Evolutionary conservation across 2,329 filamentous ascomycete species (phyloP), one percentile per base, ranked within the genome.

Genomic region (Periconia sp.): DNA sequence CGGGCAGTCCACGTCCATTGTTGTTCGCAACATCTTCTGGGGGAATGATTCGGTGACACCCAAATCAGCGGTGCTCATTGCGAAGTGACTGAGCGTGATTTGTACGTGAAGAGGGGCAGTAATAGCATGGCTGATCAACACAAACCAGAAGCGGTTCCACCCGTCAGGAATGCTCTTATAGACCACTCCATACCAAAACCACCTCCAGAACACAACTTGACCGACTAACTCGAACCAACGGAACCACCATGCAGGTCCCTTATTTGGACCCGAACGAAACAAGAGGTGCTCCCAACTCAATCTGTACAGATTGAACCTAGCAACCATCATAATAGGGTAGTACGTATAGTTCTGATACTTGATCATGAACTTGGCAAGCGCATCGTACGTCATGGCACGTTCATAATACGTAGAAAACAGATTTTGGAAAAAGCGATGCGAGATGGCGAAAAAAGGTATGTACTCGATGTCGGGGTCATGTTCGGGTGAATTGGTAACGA

Each of bases 401-500:
- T 88, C 80, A 71, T 90, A 88, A 72, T 88, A 89, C 13, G 80
- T 83, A 13, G 85, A 88, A 52, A 72, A 76, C n/a, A 90, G 69
- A 8, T 80, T 84, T 45, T 80, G 78, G 74, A 90, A 85, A 71
- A 89, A 89, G 2, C 80, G 79, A 41, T 86, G 85, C 18, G 82
- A 84, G 31, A 86, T 83, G 47, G 87, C 86, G 64, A 90, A 88
- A 47, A 90, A 80, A 0, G 87, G 87, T 48, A 89, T 78, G 69
- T 90, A 86, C 59, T 89, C 84, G 63, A 97, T 97, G 71, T 97
- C 93, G 0, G 94, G 93, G 70, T 97, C 93, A 70, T 97, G 93
- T 73, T 97, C 94, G 14, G 92, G 90, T 42, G 89, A 89, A 73
- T 97, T 97, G 17, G 94, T 97, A 49, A 97, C 89, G 62, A 97